A percentile compares a stretch with the other conserved stretches of the same genome.
Conservation (phyloP, 2,329 filamentous ascomycete species). For the Metarhizium album region DNA sequence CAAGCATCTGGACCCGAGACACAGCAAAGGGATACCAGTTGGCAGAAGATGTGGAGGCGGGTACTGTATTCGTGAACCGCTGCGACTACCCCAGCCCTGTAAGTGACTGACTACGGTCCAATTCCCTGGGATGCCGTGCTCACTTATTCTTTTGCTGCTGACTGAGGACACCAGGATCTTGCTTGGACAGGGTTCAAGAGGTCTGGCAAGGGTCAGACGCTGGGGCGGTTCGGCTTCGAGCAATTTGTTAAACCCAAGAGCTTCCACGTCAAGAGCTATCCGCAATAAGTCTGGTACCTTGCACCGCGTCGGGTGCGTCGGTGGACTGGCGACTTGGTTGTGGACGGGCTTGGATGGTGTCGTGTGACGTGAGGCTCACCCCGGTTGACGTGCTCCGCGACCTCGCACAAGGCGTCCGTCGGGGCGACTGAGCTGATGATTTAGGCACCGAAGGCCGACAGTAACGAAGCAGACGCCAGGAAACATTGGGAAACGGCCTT, state of each 20-base stretch:
- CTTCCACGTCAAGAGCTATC: constrained; percentile 80
- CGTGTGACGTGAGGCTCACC: background rate
- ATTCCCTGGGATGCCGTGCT: background rate
- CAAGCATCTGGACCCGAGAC: constrained; percentile 97
- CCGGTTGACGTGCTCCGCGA: no score
- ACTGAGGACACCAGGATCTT: constrained; percentile 50
- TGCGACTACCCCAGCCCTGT: constrained; percentile 87
- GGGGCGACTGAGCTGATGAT: background rate
- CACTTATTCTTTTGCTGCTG: constrained; percentile 2
- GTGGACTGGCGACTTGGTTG: no score
- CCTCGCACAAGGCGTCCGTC: background rate
- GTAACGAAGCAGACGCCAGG: background rate
- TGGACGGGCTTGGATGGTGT: no score
- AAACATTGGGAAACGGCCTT: background rate
- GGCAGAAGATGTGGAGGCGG: constrained; percentile 73
- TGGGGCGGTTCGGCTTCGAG: constrained; percentile 86
- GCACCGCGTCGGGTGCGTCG: background rate
- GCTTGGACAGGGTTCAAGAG: constrained; percentile 99
- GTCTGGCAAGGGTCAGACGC: constrained; percentile 80
- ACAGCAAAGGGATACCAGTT: constrained; percentile 63
- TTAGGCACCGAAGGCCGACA: background rate
- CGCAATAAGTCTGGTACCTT: constrained; percentile 40
- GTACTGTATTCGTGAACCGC: constrained; percentile 92
- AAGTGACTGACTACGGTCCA: no score
- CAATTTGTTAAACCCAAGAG: constrained; percentile 96